A percentile compares a stretch with the other conserved stretches of the same genome.
These are phyloP conservation scores for Exophiala oligosperma DNA, from an alignment of 2,329 filamentous ascomycete species.

Conservation along the genomic window DNA sequence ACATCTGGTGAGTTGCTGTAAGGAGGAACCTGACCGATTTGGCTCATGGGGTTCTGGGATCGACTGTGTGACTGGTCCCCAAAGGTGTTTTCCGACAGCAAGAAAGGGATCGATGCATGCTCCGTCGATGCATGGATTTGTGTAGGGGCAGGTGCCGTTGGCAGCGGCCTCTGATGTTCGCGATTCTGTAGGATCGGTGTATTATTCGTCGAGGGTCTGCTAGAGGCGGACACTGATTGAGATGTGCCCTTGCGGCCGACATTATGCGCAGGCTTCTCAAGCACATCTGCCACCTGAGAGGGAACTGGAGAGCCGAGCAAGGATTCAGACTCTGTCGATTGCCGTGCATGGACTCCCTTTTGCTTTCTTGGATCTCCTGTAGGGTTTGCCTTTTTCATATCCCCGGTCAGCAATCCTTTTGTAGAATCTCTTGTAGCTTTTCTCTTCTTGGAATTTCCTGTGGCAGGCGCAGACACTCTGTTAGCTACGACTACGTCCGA, in stretches of 20 bases:
- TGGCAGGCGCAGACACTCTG: conserved; percentile 8
- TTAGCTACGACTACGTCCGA: conserved; percentile 2
- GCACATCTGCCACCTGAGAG: conserved; percentile 18
- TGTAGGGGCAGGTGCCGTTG: background rate
- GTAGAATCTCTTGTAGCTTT: too few species aligned
- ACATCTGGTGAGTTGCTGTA: background rate
- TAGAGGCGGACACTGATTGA: background rate
- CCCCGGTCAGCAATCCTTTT: too few species aligned
- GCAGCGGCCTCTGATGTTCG: background rate
- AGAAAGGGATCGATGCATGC: conserved; percentile 9
- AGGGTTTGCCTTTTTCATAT: too few species aligned
- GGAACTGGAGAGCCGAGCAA: conserved; percentile 18
- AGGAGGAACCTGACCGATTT: background rate
- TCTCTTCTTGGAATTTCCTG: background rate
- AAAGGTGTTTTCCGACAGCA: conserved; percentile 15
- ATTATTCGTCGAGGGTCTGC: background rate
- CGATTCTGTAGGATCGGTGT: background rate
- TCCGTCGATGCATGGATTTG: background rate
- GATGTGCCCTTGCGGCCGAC: conserved; percentile 11
- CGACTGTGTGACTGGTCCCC: background rate
- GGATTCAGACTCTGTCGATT: conserved; percentile 9
- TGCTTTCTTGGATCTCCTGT: background rate
- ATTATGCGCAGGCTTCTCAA: conserved; percentile 18
- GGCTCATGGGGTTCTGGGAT: background rate
- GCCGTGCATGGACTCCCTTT: background rate